Conservation (phyloP, 116 monocot species). For the Phalaenopsis hybrid region DNA sequence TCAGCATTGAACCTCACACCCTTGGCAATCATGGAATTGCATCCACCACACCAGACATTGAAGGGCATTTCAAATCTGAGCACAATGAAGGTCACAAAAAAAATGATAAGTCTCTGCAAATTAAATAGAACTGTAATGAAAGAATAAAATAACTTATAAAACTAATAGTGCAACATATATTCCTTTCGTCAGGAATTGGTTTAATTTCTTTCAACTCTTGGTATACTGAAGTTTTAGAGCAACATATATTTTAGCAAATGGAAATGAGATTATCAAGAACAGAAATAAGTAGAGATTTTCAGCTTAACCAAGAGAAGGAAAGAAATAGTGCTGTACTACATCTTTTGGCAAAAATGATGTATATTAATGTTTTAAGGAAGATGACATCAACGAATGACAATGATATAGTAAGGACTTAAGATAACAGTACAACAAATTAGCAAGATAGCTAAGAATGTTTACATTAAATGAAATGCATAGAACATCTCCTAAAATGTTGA, state of each 20-base stretch:
- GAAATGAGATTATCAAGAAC: background rate
- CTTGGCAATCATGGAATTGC: constrained; percentile 99
- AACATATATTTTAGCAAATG: background rate
- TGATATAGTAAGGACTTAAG: background rate
- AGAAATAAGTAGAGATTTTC: background rate
- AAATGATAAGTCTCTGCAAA: background rate
- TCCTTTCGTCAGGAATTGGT: background rate
- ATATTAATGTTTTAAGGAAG: background rate
- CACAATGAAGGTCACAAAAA: background rate
- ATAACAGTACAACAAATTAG: background rate
- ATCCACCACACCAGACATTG: constrained; percentile 98
- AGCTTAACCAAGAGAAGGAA: background rate
- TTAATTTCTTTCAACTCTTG: background rate
- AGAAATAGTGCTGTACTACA: background rate
- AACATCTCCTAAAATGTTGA: background rate
- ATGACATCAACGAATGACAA: background rate
- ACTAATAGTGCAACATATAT: background rate
- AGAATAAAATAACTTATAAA: background rate
- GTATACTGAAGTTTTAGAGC: background rate
- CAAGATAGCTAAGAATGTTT: background rate
- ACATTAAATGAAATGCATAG: background rate
- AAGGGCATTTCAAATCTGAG: constrained; percentile 97
- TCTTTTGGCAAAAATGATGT: background rate
- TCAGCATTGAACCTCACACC: constrained; percentile 99
- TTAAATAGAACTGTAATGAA: background rate